Evolutionary conservation across 2,329 filamentous ascomycete genomes (phyloP).

Genomic region (Blumeria hordei): DNA sequence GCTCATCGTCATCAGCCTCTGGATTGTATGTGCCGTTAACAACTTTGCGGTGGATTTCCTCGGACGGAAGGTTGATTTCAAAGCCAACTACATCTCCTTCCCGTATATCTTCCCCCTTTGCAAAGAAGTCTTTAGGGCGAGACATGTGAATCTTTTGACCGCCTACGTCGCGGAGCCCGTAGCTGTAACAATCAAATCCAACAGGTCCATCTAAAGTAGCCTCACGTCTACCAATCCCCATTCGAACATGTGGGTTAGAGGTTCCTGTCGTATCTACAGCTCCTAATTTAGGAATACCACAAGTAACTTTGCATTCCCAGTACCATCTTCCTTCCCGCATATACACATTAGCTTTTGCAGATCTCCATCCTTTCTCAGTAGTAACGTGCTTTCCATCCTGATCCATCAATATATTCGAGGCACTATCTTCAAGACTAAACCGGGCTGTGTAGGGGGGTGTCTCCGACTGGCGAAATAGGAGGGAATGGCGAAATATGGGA

Average conservation of each 20-base stretch:
- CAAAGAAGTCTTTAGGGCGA: constrained; percentile 73
- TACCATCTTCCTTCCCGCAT: constrained; percentile 78
- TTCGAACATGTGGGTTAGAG: constrained; percentile 37
- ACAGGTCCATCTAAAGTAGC: constrained; percentile 64
- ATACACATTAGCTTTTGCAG: constrained; percentile 73
- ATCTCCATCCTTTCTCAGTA: constrained; percentile 80
- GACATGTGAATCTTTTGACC: constrained; percentile 90
- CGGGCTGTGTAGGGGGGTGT: constrained; percentile 60
- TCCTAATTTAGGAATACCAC: constrained; percentile 33
- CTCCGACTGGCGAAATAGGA: constrained; percentile 79
- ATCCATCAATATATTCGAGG: constrained; percentile 65
- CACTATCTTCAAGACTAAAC: constrained; percentile 81
- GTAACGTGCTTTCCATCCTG: constrained; percentile 53
- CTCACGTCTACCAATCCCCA: constrained; percentile 69
- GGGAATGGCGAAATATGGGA: constrained; percentile 59
- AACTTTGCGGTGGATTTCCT: constrained; percentile 68
- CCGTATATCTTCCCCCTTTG: constrained; percentile 49
- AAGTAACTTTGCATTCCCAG: constrained; percentile 78
- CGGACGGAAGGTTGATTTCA: constrained; percentile 72
- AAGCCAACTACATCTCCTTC: constrained; percentile 89
- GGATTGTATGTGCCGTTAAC: constrained; percentile 75
- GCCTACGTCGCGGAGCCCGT: constrained; percentile 69
- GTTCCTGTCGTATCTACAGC: constrained; percentile 7
- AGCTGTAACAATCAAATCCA: constrained; percentile 79
- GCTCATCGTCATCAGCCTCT: constrained; percentile 46